These are phyloP conservation scores for Mycena indigotica DNA, from an alignment of 768 basidiomycete species.

Conservation along the genomic window DNA sequence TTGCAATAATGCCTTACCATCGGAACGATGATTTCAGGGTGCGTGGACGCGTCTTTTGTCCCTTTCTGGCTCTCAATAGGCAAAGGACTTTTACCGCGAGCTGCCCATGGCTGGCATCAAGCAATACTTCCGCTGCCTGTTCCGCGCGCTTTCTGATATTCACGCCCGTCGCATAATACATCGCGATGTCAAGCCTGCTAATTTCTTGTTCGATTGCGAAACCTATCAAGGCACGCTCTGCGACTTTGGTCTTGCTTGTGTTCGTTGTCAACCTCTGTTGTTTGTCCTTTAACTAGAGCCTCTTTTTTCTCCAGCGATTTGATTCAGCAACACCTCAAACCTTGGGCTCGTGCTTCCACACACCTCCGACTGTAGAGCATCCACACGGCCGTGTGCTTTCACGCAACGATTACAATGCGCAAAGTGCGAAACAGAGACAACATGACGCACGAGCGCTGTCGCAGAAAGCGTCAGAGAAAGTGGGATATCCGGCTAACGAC, in stretches of 20 bases:
- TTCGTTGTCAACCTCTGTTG: constrained; percentile 43
- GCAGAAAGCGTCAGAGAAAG: constrained; percentile 58
- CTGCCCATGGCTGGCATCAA: constrained; percentile 79
- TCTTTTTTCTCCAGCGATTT: constrained; percentile 48
- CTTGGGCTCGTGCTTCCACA: constrained; percentile 76
- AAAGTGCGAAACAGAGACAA: constrained; percentile 58
- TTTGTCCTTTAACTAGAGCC: too few relatives aligned
- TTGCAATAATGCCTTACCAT: constrained; percentile 92
- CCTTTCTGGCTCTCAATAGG: neutral
- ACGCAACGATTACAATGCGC: constrained; percentile 47
- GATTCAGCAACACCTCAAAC: constrained; percentile 41
- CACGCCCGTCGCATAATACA: constrained; percentile 88
- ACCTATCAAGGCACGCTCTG: constrained; percentile 84
- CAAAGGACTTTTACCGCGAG: constrained; percentile 73
- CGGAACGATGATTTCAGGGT: constrained; percentile 93
- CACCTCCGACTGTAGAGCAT: constrained; percentile 54
- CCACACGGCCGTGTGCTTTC: constrained; percentile 68
- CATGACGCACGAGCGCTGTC: constrained; percentile 61
- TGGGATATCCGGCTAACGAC: constrained; percentile 80
- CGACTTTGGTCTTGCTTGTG: constrained; percentile 95
- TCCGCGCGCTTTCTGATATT: constrained; percentile 87
- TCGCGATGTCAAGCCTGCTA: constrained; percentile 97
- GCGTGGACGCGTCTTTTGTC: constrained; percentile 32
- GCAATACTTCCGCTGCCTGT: constrained; percentile 86
- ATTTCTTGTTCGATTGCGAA: constrained; percentile 89